phyloP scores from a whole-genome alignment of 345 rosid genomes.

The Raphanus sativus region DNA sequence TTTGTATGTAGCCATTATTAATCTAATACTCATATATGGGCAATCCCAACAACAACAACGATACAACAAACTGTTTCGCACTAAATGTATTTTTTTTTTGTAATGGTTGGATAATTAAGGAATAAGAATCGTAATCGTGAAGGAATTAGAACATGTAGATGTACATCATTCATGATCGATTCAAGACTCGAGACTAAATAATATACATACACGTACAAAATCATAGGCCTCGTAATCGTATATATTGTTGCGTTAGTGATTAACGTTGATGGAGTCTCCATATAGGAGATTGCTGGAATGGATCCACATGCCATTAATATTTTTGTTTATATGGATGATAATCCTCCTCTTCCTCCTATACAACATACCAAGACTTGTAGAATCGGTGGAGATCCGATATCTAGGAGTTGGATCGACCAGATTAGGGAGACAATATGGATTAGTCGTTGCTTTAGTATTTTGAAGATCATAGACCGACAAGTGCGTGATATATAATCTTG shows the following conservation, averaged over 20 bases:
- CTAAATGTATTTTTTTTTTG: background rate
- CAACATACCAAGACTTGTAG: too few species aligned
- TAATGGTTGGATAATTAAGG: background rate
- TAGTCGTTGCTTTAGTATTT: too few species aligned
- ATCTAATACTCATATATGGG: background rate
- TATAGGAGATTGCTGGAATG: background rate
- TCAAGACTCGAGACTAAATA: background rate
- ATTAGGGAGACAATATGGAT: too few species aligned
- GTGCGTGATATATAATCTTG: too few species aligned
- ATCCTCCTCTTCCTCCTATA: too few species aligned
- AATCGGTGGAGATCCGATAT: too few species aligned
- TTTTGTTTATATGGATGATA: too few species aligned
- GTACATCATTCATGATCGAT: background rate
- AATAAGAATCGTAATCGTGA: background rate
- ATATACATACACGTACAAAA: too few species aligned
- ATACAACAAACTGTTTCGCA: background rate
- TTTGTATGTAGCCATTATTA: background rate
- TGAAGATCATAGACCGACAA: too few species aligned
- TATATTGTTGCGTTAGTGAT: background rate
- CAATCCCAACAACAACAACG: background rate
- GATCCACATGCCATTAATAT: too few species aligned
- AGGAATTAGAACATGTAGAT: background rate
- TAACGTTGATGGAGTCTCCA: background rate
- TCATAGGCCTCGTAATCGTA: too few species aligned
- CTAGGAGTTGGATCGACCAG: too few species aligned